Conservation (phyloP, 2,329 filamentous ascomycete genomes). For the Pseudogymnoascus sp. region DNA sequence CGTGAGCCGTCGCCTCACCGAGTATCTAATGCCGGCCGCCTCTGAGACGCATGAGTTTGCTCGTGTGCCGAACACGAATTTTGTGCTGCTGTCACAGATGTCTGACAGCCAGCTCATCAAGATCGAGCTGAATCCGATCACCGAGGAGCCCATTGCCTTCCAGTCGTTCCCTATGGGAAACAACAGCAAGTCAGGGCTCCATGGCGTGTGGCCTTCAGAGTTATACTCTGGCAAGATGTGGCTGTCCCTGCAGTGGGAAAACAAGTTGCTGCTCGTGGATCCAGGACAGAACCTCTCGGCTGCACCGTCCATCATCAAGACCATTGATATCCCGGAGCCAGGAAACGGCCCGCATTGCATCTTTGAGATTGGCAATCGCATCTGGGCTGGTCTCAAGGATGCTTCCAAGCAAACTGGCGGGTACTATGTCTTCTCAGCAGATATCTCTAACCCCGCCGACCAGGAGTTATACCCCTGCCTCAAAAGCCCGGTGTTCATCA, state of each 20-base stretch:
- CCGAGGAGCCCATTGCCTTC: slow-evolving; percentile 7
- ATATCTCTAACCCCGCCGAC: slow-evolving; percentile 8
- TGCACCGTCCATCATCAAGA: neutral
- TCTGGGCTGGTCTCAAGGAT: slow-evolving; percentile 9
- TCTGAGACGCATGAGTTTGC: slow-evolving; percentile 10
- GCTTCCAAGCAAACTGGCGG: slow-evolving; percentile 11
- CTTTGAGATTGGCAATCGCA: slow-evolving; percentile 10
- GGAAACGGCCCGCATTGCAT: slow-evolving; percentile 11
- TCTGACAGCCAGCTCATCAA: slow-evolving; percentile 9
- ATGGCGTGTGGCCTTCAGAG: slow-evolving; percentile 7
- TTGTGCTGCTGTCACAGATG: slow-evolving; percentile 9
- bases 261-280: slow-evolving; percentile 8
- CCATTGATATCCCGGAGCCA: slow-evolving; percentile 7
- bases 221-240: slow-evolving; percentile 9
- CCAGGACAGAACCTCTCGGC: slow-evolving; percentile 1
- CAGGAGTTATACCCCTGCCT: slow-evolving; percentile 5
- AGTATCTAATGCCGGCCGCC: slow-evolving; percentile 6
- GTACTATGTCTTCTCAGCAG: slow-evolving; percentile 10
- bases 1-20: slow-evolving; percentile 11
- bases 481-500: slow-evolving; percentile 10
- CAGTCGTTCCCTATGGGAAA: slow-evolving; percentile 9
- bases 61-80: slow-evolving; percentile 9
- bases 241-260: slow-evolving; percentile 8
- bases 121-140: slow-evolving; percentile 10
- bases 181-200: neutral